phyloP scores from a whole-genome alignment of 2,329 filamentous ascomycete species.

The Pseudocercospora musae region DNA sequence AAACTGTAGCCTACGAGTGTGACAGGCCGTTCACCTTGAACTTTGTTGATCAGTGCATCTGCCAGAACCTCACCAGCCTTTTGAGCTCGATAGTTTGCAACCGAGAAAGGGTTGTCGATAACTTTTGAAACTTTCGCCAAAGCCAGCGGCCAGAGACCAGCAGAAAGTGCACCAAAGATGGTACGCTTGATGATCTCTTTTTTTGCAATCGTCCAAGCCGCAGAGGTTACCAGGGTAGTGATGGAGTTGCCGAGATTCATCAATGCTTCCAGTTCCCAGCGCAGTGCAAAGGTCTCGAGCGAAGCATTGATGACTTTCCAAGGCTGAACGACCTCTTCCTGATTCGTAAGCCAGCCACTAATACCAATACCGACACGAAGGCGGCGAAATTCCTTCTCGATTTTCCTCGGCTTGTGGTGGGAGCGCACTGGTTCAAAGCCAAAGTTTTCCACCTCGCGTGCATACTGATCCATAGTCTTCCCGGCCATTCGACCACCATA shows the following conservation, averaged over 20 bases:
- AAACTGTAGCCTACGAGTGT: slow-evolving; percentile 41
- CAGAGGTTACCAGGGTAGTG: slow-evolving; percentile 71
- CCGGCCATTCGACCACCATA: slow-evolving; percentile 79
- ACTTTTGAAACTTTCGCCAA: slow-evolving; percentile 45
- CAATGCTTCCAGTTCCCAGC: slow-evolving; percentile 78
- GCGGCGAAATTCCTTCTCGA: slow-evolving; percentile 47
- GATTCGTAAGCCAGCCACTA: slow-evolving; percentile 73
- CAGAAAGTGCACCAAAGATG: slow-evolving; percentile 45
- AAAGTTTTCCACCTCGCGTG: slow-evolving; percentile 83
- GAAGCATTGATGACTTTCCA: slow-evolving; percentile 73
- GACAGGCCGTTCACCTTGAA: slow-evolving; percentile 41
- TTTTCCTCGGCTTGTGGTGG: slow-evolving; percentile 52
- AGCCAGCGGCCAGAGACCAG: slow-evolving; percentile 50
- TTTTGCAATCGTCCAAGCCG: slow-evolving; percentile 76
- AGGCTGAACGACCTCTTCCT: slow-evolving; percentile 68
- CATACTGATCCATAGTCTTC: slow-evolving; percentile 85
- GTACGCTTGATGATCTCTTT: slow-evolving; percentile 67
- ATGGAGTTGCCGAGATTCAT: slow-evolving; percentile 75
- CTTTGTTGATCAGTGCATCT: slow-evolving; percentile 42
- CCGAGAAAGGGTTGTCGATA: slow-evolving; percentile 42
- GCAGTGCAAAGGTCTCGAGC: slow-evolving; percentile 76
- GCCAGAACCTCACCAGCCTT: slow-evolving; percentile 42
- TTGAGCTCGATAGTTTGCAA: slow-evolving; percentile 38
- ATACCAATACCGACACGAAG: slow-evolving; percentile 79
- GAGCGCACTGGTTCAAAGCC: slow-evolving; percentile 73